Conservation (phyloP, 2,329 filamentous ascomycete genomes). For the Botrytis tulipae region DNA sequence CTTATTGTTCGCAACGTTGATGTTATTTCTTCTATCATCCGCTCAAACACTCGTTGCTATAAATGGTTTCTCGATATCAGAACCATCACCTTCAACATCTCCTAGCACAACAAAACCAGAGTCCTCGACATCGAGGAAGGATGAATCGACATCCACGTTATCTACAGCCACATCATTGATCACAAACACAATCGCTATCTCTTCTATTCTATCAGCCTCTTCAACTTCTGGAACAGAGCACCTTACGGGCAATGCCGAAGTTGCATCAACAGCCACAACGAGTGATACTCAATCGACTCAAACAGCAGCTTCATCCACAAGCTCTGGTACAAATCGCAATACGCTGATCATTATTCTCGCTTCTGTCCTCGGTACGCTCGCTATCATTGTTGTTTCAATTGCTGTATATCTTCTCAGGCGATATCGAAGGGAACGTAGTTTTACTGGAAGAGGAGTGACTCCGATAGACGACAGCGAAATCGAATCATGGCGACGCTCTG, state of each 20-base stretch:
- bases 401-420: conserved; percentile 30
- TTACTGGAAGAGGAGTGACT: conserved; percentile 55
- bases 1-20: conserved; percentile 20
- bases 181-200: conserved; percentile 26
- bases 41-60: conserved; percentile 18
- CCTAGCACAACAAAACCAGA: neutral
- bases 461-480: conserved; percentile 66
- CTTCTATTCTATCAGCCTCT: conserved; percentile 24
- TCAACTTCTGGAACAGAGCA: conserved; percentile 12
- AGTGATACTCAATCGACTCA: conserved; percentile 23
- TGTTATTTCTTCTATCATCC: conserved; percentile 18
- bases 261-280: conserved; percentile 14
- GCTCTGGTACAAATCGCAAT: conserved; percentile 20
- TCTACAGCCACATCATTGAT: conserved; percentile 22
- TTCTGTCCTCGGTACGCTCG: conserved; percentile 33
- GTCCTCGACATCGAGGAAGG: conserved; percentile 14
- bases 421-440: conserved; percentile 35
- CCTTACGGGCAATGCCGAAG: conserved; percentile 6
- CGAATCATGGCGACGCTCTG: conserved; percentile 53
- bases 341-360: conserved; percentile 34
- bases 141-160: conserved; percentile 20
- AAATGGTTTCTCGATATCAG: conserved; percentile 8
- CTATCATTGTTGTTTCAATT: conserved; percentile 29
- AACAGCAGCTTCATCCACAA: conserved; percentile 23
- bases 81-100: neutral